Evolutionary conservation across 345 rosid genomes (phyloP).

Genomic region (Dimocarpus longan): DNA sequence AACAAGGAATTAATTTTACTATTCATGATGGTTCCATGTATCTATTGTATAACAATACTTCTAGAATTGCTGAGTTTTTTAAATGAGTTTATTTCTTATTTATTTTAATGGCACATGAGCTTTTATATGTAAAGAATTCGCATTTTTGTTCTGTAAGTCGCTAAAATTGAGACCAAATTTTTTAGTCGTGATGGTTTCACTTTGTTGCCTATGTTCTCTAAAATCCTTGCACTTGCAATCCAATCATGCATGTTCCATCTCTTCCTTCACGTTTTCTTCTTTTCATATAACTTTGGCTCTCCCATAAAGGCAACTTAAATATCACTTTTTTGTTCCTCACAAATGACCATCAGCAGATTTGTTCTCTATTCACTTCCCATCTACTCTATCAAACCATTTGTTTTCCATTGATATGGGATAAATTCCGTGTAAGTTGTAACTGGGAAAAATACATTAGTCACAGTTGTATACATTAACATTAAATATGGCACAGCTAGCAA

Average conservation of each 20-base stretch:
- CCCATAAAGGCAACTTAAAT: neutral
- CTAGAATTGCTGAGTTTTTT: neutral
- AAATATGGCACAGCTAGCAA: neutral
- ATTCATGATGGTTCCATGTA: neutral
- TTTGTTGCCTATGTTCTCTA: neutral
- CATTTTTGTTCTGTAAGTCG: neutral
- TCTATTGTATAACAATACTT: neutral
- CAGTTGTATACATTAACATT: neutral
- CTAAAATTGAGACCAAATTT: neutral
- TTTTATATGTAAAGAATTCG: neutral
- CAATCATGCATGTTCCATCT: neutral
- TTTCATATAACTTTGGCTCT: neutral
- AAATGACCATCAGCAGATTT: neutral
- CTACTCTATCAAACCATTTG: too few species aligned
- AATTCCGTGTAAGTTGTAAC: too few species aligned
- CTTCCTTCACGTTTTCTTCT: neutral
- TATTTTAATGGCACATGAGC: neutral
- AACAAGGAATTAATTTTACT: neutral
- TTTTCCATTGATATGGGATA: too few species aligned
- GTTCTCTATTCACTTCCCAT: too few species aligned
- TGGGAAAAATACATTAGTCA: too few species aligned
- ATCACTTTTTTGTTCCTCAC: neutral
- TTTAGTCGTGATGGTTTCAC: neutral
- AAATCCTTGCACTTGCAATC: neutral
- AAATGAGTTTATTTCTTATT: neutral